phyloP scores from a whole-genome alignment of 2,329 filamentous ascomycete genomes.

The Cytospora chrysosperma region DNA sequence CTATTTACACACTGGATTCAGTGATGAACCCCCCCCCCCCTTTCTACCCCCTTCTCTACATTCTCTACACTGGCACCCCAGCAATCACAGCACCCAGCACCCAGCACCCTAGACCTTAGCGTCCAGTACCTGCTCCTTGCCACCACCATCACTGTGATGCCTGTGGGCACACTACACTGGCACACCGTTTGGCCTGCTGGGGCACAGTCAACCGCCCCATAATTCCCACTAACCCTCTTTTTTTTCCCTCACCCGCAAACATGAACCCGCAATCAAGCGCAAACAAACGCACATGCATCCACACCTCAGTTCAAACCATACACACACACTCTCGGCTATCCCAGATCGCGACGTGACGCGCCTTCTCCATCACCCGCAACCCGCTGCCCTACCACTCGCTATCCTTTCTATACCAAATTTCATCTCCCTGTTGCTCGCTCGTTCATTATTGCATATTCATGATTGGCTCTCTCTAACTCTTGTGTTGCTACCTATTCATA shows the following conservation, averaged over 20 bases:
- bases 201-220: neutral
- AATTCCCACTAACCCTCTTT: neutral
- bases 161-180: no score
- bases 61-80: neutral
- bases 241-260: neutral
- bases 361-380: conserved; percentile 46
- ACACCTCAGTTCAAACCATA: conserved; percentile 37
- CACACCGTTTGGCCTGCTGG: no score
- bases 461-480: conserved; percentile 32
- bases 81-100: neutral
- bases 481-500: conserved; percentile 3
- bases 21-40: neutral
- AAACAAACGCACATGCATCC: neutral
- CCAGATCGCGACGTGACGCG: conserved; percentile 40
- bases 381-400: conserved; percentile 47
- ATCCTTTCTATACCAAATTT: conserved; percentile 35
- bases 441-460: conserved; percentile 40
- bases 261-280: neutral
- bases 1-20: neutral
- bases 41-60: neutral
- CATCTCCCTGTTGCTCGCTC: conserved; percentile 46
- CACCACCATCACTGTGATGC: neutral
- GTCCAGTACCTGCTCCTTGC: neutral
- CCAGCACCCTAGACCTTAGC: neutral
- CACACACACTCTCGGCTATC: conserved; percentile 29